Evolutionary conservation across 2,329 filamentous ascomycete species (phyloP).

Genomic region (Fusarium sp.): DNA sequence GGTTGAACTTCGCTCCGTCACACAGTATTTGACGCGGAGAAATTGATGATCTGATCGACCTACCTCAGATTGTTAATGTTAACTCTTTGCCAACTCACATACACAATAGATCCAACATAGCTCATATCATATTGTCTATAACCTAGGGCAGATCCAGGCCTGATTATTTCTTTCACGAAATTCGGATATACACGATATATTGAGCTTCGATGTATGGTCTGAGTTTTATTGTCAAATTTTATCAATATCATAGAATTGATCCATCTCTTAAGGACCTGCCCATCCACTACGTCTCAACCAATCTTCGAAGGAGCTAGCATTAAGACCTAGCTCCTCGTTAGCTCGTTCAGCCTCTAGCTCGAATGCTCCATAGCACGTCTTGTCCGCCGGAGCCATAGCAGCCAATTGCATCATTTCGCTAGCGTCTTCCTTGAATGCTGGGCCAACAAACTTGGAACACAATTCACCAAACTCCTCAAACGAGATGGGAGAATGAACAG

Average conservation of each 20-base stretch:
- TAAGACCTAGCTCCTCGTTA: background rate
- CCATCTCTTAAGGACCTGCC: background rate
- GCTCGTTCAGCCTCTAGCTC: background rate
- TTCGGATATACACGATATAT: too few species aligned
- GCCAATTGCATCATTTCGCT: slow-evolving; percentile 6
- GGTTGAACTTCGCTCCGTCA: background rate
- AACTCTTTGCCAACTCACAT: too few species aligned
- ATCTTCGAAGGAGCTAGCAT: background rate
- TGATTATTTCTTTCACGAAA: too few species aligned
- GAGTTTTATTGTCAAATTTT: too few species aligned
- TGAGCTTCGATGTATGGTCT: too few species aligned
- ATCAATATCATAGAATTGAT: too few species aligned
- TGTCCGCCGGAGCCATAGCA: background rate
- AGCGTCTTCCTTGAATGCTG: background rate
- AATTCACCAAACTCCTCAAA: background rate
- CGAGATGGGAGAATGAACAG: background rate
- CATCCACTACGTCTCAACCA: background rate
- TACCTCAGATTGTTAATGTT: too few species aligned
- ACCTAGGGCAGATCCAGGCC: too few species aligned
- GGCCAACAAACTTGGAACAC: background rate
- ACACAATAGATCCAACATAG: too few species aligned
- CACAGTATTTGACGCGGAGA: too few species aligned
- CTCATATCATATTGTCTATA: too few species aligned
- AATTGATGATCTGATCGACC: too few species aligned
- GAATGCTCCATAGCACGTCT: background rate